Conservation (phyloP, 768 basidiomycete genomes). For the Calocera viscosa region DNA sequence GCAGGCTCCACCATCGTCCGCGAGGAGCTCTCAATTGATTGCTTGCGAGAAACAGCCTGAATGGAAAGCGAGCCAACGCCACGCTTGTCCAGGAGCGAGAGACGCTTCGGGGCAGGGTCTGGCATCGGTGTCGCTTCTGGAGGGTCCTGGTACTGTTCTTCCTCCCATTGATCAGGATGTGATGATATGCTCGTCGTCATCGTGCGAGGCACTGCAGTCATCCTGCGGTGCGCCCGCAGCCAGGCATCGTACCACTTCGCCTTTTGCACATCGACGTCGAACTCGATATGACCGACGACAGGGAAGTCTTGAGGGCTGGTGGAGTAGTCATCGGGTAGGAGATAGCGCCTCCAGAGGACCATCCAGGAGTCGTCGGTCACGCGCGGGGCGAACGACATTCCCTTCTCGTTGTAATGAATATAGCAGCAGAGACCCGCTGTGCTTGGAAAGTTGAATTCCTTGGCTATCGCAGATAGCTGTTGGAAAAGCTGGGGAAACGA, state of each 20-base stretch:
- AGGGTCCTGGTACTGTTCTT: not conserved
- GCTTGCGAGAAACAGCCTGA: not conserved
- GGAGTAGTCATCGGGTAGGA: constrained; percentile 33
- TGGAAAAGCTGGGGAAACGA: constrained; percentile 45
- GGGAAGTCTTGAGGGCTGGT: constrained; percentile 34
- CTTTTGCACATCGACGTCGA: constrained; percentile 64
- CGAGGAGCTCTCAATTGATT: not conserved
- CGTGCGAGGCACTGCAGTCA: not conserved
- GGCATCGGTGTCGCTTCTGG: not conserved
- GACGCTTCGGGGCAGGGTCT: not conserved
- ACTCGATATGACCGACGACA: constrained; percentile 69
- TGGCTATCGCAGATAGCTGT: constrained; percentile 65
- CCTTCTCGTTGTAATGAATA: constrained; percentile 48
- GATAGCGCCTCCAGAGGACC: constrained; percentile 50
- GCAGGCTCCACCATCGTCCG: constrained; percentile 5
- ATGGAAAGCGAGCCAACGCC: not conserved
- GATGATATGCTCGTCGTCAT: not conserved
- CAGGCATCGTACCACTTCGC: constrained; percentile 73
- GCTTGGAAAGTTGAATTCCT: constrained; percentile 72
- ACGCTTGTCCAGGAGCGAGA: constrained; percentile 2
- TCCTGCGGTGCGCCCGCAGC: constrained; percentile 38
- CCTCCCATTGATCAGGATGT: not conserved
- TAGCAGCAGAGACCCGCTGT: constrained; percentile 68
- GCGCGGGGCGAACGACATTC: constrained; percentile 48
- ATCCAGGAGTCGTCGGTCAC: constrained; percentile 71